Evolutionary conservation across 2,329 filamentous ascomycete species (phyloP).

Genomic region (Calonectria pteridis): DNA sequence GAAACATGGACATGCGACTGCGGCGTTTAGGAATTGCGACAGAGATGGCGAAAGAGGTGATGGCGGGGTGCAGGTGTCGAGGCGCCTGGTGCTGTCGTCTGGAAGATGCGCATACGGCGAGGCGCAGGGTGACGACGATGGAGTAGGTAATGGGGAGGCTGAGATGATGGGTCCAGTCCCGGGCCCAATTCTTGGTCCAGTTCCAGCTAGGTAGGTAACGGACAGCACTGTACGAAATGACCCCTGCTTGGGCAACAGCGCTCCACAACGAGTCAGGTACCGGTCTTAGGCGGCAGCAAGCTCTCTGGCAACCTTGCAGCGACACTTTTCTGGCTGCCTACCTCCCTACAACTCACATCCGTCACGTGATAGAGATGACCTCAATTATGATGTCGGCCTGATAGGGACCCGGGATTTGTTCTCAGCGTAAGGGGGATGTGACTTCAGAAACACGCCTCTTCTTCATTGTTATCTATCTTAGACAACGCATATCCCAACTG

Average conservation of each 20-base stretch:
- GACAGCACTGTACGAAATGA: slow-evolving; percentile 28
- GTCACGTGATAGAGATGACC: slow-evolving; percentile 35
- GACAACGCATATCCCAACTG: neutral
- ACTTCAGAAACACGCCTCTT: neutral
- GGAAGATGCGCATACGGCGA: slow-evolving; percentile 42
- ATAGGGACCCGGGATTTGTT: slow-evolving; percentile 7
- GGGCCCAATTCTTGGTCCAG: slow-evolving; percentile 35
- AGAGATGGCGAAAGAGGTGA: slow-evolving; percentile 29
- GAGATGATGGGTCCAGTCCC: slow-evolving; percentile 43
- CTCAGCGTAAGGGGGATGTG: neutral
- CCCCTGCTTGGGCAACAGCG: slow-evolving; percentile 21
- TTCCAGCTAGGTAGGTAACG: slow-evolving; percentile 27
- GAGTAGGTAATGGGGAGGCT: slow-evolving; percentile 42
- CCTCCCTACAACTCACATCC: neutral
- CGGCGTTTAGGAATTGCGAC: slow-evolving; percentile 30
- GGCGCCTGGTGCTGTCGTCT: slow-evolving; percentile 36
- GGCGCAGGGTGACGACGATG: slow-evolving; percentile 47
- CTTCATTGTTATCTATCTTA: neutral
- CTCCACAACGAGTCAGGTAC: slow-evolving; percentile 32
- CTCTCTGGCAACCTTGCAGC: slow-evolving; percentile 26
- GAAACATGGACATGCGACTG: slow-evolving; percentile 42
- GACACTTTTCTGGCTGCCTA: neutral
- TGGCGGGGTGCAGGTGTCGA: slow-evolving; percentile 28
- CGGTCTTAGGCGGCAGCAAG: slow-evolving; percentile 38
- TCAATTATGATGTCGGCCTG: neutral